phyloP scores from a whole-genome alignment of 2,329 filamentous ascomycete species.

The Colletotrichum tofieldiae region DNA sequence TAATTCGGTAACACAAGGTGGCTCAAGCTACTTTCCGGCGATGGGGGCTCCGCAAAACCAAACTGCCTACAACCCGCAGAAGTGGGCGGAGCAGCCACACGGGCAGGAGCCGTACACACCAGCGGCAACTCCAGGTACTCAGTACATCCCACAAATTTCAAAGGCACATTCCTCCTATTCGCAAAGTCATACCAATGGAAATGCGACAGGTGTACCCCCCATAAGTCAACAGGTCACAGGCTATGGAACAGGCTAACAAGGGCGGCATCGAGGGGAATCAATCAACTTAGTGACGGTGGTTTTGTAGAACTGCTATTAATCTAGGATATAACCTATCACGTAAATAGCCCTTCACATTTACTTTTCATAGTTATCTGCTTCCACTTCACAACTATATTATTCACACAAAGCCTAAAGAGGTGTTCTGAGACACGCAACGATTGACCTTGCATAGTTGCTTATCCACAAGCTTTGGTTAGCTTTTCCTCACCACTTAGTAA shows the following conservation, averaged over 20 bases:
- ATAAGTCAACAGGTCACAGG: neutral
- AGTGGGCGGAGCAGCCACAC: neutral
- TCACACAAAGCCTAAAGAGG: no score
- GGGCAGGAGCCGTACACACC: constrained; percentile 22
- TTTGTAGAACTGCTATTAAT: neutral
- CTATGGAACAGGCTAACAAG: neutral
- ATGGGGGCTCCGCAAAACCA: neutral
- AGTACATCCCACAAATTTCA: neutral
- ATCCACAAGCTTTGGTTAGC: no score
- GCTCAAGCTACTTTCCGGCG: constrained; percentile 13
- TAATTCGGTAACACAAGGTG: neutral
- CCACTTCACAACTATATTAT: no score
- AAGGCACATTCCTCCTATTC: neutral
- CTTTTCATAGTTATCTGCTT: neutral
- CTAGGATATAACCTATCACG: no score
- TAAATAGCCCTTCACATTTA: neutral
- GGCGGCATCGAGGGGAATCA: neutral
- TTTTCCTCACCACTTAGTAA: no score
- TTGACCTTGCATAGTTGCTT: no score
- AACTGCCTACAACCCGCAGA: neutral
- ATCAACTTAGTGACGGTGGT: neutral
- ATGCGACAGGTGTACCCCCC: neutral
- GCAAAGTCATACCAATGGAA: neutral
- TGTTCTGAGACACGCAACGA: no score
- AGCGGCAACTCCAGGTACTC: constrained; percentile 2